Conservation (phyloP, 1,284 basidiomycete genomes). For the Gymnopus androsaceus region DNA sequence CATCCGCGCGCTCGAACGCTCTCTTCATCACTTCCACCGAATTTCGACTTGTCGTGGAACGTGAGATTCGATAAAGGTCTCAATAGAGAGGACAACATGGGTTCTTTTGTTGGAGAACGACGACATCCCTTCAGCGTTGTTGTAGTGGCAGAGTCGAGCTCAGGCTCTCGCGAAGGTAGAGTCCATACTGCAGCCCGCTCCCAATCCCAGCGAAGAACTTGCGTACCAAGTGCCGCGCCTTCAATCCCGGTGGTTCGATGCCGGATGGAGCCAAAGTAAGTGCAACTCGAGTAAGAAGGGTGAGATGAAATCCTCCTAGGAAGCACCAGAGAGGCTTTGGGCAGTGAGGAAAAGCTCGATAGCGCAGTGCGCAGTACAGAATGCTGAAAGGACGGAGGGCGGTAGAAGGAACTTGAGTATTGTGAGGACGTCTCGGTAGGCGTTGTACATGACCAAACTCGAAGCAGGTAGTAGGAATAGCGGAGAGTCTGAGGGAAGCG, state of each 20-base stretch:
- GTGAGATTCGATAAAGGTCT: conserved; percentile 22
- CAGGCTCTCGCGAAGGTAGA: not conserved
- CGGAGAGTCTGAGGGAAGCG: conserved; percentile 8
- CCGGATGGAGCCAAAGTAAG: conserved; percentile 8
- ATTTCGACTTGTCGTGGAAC: conserved; percentile 18
- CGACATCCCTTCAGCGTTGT: conserved; percentile 4
- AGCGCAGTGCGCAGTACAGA: conserved; percentile 22
- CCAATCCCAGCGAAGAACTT: conserved; percentile 26
- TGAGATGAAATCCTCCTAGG: conserved; percentile 25
- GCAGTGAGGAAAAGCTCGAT: conserved; percentile 20
- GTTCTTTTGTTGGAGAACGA: conserved; percentile 18
- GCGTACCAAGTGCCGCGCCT: conserved; percentile 19
- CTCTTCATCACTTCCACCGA: conserved; percentile 17
- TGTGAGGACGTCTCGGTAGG: conserved; percentile 20
- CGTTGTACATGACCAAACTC: conserved; percentile 22
- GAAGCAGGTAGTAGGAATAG: conserved; percentile 20
- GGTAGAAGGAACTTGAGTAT: conserved; percentile 14
- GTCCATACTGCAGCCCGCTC: conserved; percentile 16
- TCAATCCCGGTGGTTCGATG: not conserved
- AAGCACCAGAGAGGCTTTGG: conserved; percentile 22
- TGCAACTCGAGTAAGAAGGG: conserved; percentile 20
- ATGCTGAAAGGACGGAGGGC: conserved; percentile 10
- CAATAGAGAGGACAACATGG: conserved; percentile 23
- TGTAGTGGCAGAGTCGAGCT: not conserved
- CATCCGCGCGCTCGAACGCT: conserved; percentile 16